Evolutionary conservation across 805 yeast genomes (phyloP).

Genomic region (Candida parachauliodes): DNA sequence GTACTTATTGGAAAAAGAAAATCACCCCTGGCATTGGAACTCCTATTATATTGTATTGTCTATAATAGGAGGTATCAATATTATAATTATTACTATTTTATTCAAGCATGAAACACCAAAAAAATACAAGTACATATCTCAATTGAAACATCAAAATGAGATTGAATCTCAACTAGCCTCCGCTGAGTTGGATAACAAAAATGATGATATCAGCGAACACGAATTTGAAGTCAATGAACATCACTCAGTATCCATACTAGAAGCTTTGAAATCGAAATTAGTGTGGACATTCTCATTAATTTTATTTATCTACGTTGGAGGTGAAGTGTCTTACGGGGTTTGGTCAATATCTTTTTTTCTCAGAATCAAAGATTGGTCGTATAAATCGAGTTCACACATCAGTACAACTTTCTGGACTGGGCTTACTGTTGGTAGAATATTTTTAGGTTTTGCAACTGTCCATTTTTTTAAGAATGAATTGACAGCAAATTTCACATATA

Average conservation of each 20-base stretch:
- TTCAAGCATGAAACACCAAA: slow-evolving; percentile 44
- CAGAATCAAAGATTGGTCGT: slow-evolving; percentile 35
- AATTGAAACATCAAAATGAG: slow-evolving; percentile 8
- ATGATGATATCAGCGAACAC: slow-evolving; percentile 4
- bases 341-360: slow-evolving; percentile 50
- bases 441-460: slow-evolving; percentile 52
- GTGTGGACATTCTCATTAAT: slow-evolving; percentile 40
- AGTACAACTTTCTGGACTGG: slow-evolving; percentile 53
- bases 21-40: slow-evolving; percentile 45
- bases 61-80: slow-evolving; percentile 18
- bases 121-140: slow-evolving; percentile 34
- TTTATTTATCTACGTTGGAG: slow-evolving; percentile 49
- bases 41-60: slow-evolving; percentile 40
- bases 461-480: slow-evolving; percentile 45
- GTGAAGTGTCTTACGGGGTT: slow-evolving; percentile 50
- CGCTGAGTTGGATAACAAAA: slow-evolving; percentile 12
- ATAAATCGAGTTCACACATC: slow-evolving; percentile 40
- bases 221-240: slow-evolving; percentile 12
- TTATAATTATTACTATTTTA: slow-evolving; percentile 20
- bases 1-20: slow-evolving; percentile 31
- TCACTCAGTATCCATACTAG: slow-evolving; percentile 24
- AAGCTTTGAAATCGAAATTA: slow-evolving; percentile 30
- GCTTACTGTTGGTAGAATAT: slow-evolving; percentile 46
- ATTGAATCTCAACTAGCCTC: slow-evolving; percentile 10
- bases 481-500: slow-evolving; percentile 40